Base-by-base conservation (phyloP, 495 filamentous ascomycete species). In the Aspergillus sclerotioniger region DNA sequence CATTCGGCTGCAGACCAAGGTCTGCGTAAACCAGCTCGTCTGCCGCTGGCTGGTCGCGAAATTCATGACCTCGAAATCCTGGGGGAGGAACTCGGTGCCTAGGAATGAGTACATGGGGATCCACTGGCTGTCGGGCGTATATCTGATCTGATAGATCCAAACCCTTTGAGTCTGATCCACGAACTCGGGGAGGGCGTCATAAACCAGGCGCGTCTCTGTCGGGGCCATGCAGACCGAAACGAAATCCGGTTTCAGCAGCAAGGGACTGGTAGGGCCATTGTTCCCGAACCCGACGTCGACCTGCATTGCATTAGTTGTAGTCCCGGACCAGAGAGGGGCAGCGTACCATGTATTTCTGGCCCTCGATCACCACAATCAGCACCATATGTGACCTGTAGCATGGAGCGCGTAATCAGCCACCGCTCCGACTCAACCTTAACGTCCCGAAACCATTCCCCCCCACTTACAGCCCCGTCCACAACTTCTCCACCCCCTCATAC, bases 251-350 rank as follows among this genome's bases (percentile, higher is more conserved):
- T 72, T 65, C 5, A 89, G 68, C 5, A 68, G 76, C 51, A 90
- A 59, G 16, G 87, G 84, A 13, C 70, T 60, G 21, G 80, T 82
- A 4, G 81, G 78, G 8, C 80, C 78, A 54, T 82, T 76, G 47
- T 73, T 76, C 17, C 90, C 89, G 61, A 91, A 91, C 8, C 84
- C 88, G 9, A 91, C 87, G 62, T 93, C 90, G 17, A 91, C 79
- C 73, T 76, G 45, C 37, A 20, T 20, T 6, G 16, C 1, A 17
- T 35, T 19, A 44, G 43, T 9, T 53, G 65, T 45, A 62, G 58
- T 20, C 10, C n/a, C 31, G 10, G 19, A 49, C 16, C 28, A 7
- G 5, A n/a, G 15, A 1, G 29, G 19, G 16, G 8, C 4, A 37
- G 20, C 46, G 2, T 39, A 74, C 72, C 60, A 85, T 76, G 59